Base-by-base conservation (phyloP, 2,329 filamentous ascomycete species). In the Fusarium brevicatenulatum region DNA sequence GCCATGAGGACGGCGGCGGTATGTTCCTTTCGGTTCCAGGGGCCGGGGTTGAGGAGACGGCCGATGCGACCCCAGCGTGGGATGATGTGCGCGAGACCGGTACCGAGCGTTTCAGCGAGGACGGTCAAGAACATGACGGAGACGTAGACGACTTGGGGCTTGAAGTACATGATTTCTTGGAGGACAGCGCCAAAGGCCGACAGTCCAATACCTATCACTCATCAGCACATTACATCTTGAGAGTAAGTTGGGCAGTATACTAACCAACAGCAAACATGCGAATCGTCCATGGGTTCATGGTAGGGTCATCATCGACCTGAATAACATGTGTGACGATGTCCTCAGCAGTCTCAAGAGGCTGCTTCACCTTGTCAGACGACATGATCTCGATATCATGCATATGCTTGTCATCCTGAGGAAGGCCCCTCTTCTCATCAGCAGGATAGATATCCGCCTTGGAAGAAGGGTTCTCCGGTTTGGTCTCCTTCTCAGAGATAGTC, bases 1-100 rank as follows among this genome's bases (percentile, higher is more conserved):
- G 83, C 82, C 83, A 86, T 86, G 67, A 86, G 80, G 4, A 82
- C 80, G 30, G 83, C 81, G 2, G 82, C 79, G 2, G 77, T 68
- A 46, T 80, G 78, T 40, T 76, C 80, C 78, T 78, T 84, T 55
- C 59, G 54, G 42, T 76, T 76, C 53, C 60, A 76, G 18, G 71
- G 68, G 16, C 65, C 58, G 7, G 71, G 66, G 43, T 74, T 77
- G 50, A 76, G 69, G 13, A 62, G 57, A 25, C 56, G 72, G 9
- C 71, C 72, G 36, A 70, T 57, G 18, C 42, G 32, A 4, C 66
- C 66, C 19, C 32, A 63, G 19, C 69, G 66, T 1, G 75, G 75
- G 21, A 77, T 71, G 19, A 72, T 50, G 6, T 57, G 23, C 6
- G 65, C 23, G 12, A 71, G 4, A 5, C 53, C 61, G 15, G 62